Percentiles rank a stretch among this genome's conserved stretches.
phyloP scores from a whole-genome alignment of 495 filamentous ascomycete genomes.

The Sabuloglossum arenarium region DNA sequence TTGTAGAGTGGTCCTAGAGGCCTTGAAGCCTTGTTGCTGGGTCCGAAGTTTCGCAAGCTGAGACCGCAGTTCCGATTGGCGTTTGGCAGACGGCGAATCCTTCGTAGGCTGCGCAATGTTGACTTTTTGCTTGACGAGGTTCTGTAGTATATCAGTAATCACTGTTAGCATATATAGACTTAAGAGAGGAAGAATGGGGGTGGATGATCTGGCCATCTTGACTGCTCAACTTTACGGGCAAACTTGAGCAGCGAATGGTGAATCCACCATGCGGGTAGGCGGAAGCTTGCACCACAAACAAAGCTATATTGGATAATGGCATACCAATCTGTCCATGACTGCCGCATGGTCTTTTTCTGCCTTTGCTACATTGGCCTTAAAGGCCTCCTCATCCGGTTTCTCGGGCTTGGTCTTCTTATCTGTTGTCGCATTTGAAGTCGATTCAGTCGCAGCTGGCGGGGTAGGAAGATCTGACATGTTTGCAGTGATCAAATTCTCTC shows the following conservation, averaged over 20 bases:
- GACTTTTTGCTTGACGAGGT: constrained; percentile 56
- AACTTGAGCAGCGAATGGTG: too few relatives aligned
- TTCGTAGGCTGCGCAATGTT: constrained; percentile 46
- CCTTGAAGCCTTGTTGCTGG: constrained; percentile 71
- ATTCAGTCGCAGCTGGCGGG: constrained; percentile 8
- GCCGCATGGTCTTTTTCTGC: constrained; percentile 67
- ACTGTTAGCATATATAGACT: neutral
- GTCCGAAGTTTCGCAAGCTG: constrained; percentile 41
- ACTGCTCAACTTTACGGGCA: too few relatives aligned
- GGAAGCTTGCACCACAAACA: neutral
- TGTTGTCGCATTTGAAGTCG: neutral
- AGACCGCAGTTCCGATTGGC: constrained; percentile 58
- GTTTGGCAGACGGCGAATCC: constrained; percentile 12
- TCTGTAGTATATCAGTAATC: constrained; percentile 27
- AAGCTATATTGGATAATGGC: constrained; percentile 11
- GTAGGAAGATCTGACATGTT: constrained; percentile 16
- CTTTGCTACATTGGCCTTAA: constrained; percentile 48
- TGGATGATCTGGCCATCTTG: too few relatives aligned
- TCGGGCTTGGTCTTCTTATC: constrained; percentile 9
- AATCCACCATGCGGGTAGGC: too few relatives aligned
- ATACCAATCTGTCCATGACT: constrained; percentile 54
- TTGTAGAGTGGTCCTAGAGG: constrained; percentile 44
- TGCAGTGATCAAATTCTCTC: neutral
- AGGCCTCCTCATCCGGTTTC: constrained; percentile 49
- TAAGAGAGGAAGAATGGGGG: neutral